A percentile compares a stretch with the other conserved stretches of the same genome.
Evolutionary conservation across 2,329 filamentous ascomycete species (phyloP).

Genomic region (Botrytis porri): DNA sequence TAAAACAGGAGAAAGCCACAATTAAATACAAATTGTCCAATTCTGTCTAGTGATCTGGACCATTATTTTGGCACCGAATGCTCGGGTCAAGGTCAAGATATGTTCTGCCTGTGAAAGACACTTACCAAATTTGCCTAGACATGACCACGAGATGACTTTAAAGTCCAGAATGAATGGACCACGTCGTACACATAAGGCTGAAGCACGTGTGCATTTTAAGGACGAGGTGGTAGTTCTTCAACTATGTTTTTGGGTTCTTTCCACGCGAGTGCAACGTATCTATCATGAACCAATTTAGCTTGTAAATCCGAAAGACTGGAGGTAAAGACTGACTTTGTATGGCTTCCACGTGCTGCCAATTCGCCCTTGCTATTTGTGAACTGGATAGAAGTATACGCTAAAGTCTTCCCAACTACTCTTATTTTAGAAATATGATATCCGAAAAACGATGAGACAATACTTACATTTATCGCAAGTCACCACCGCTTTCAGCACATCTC

Average conservation of each 20-base stretch:
- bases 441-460: slow-evolving; percentile 1
- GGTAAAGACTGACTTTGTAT: slow-evolving; percentile 54
- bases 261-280: slow-evolving; percentile 39
- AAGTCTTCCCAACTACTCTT: slow-evolving; percentile 56
- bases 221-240: slow-evolving; percentile 34
- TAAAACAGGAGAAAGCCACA: background rate
- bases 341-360: slow-evolving; percentile 59
- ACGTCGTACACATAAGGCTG: slow-evolving; percentile 8
- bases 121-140: background rate
- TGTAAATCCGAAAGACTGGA: background rate
- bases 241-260: slow-evolving; percentile 39
- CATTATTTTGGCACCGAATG: background rate
- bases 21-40: background rate
- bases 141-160: background rate
- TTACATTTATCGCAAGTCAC: slow-evolving; percentile 62
- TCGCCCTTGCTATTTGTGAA: slow-evolving; percentile 59
- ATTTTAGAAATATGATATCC: background rate
- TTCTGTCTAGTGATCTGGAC: background rate
- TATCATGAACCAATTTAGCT: slow-evolving; percentile 23
- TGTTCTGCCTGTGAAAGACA: background rate
- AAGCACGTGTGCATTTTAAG: background rate
- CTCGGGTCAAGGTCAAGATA: background rate
- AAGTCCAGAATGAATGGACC: background rate
- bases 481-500: slow-evolving; percentile 54
- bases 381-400: slow-evolving; percentile 59